Conservation (phyloP, 1,139 yeast species). For the Yarrowia galli region DNA sequence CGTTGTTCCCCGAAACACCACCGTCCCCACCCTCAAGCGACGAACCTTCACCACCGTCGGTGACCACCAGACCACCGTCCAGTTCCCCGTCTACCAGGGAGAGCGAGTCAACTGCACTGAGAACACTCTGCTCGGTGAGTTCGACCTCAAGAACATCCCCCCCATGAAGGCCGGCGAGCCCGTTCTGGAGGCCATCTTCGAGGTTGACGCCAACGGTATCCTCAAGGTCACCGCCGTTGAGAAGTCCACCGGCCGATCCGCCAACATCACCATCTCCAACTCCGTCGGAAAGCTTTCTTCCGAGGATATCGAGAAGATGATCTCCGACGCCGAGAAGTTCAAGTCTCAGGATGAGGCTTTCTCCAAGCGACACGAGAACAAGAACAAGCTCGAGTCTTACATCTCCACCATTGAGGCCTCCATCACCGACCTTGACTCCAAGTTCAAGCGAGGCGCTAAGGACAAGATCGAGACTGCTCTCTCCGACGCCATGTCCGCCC, state of each 20-base stretch:
- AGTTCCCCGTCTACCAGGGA: constrained; percentile 99
- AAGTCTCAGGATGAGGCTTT: constrained; percentile 98
- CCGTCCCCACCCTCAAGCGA: constrained; percentile 99
- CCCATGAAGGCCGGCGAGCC: constrained; percentile 99
- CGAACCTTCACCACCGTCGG: constrained; percentile 99
- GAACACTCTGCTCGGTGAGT: constrained; percentile 99
- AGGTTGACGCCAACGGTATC: constrained; percentile 99
- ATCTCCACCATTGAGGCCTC: constrained; percentile 97
- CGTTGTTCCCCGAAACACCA: constrained; percentile 99
- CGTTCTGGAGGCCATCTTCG: constrained; percentile 98
- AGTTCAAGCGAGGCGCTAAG: constrained; percentile 97
- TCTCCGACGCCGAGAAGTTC: constrained; percentile 98
- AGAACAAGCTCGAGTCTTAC: constrained; percentile 99
- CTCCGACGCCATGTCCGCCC: constrained; percentile 97
- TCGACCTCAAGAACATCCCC: constrained; percentile 98
- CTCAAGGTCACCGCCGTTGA: constrained; percentile 99
- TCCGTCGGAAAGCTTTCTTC: constrained; percentile 99
- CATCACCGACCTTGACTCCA: constrained; percentile 96
- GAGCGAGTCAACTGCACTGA: constrained; percentile 99
- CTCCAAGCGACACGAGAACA: constrained; percentile 99
- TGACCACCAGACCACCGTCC: constrained; percentile 99
- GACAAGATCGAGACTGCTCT: constrained; percentile 98
- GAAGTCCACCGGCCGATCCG: constrained; percentile 99
- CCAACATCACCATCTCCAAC: constrained; percentile 99
- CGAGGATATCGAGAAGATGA: constrained; percentile 98